Percentiles rank a stretch among this genome's conserved stretches.
Evolutionary conservation across 2,329 filamentous ascomycete genomes (phyloP).

Genomic region (Cercospora sojina): DNA sequence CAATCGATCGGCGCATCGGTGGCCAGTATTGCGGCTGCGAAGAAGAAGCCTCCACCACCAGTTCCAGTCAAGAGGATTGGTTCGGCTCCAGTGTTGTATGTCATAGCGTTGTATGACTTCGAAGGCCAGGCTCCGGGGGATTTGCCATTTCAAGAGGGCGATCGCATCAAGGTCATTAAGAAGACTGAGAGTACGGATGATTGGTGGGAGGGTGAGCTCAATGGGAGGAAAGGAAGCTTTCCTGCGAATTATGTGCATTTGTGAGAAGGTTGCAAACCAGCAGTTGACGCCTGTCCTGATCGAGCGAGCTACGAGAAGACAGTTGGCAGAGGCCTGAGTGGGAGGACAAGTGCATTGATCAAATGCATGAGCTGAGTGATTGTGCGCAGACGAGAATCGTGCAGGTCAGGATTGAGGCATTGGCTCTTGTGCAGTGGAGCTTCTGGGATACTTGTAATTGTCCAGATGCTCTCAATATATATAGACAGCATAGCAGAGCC

Average conservation of each 20-base stretch:
- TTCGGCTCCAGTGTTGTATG: conserved; percentile 41
- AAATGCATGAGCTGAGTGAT: neutral
- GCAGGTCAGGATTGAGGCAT: neutral
- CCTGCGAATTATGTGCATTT: conserved; percentile 70
- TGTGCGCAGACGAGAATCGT: neutral
- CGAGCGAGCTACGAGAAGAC: neutral
- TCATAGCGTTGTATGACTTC: conserved; percentile 72
- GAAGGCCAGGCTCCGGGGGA: conserved; percentile 68
- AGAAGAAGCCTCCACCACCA: conserved; percentile 76
- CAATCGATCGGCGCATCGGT: conserved; percentile 37
- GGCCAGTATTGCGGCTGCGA: conserved; percentile 45
- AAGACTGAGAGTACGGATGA: conserved; percentile 78
- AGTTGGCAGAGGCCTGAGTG: too few species aligned
- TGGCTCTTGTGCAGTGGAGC: neutral
- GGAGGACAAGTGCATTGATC: too few species aligned
- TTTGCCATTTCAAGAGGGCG: conserved; percentile 72
- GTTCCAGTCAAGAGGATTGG: conserved; percentile 62
- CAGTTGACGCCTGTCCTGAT: neutral
- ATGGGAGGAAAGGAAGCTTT: conserved; percentile 68
- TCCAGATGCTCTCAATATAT: neutral
- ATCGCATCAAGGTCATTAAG: conserved; percentile 72
- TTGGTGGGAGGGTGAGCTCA: conserved; percentile 82
- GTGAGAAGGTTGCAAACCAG: neutral
- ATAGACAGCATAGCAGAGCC: neutral
- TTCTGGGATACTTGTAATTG: neutral